Conservation (phyloP, 129 eudicot genomes). For the Sambucus nigra region DNA sequence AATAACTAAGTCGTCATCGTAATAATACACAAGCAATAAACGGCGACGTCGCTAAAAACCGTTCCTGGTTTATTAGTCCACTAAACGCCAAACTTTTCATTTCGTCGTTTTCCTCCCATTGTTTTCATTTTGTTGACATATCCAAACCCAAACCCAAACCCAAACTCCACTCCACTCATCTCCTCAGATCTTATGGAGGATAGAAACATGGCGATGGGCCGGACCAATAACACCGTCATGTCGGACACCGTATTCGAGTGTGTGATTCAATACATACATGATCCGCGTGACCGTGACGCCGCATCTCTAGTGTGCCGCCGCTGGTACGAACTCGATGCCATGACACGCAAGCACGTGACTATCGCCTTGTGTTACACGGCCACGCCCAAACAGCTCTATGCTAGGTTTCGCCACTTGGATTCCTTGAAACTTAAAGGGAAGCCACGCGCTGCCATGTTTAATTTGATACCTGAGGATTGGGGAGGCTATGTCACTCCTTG, state of each 20-base stretch:
- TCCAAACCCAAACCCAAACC: too few species aligned
- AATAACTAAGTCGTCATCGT: too few species aligned
- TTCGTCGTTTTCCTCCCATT: too few species aligned
- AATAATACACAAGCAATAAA: too few species aligned
- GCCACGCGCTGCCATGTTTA: slow-evolving; percentile 27
- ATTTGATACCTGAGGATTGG: slow-evolving; percentile 25
- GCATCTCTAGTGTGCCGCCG: slow-evolving; percentile 26
- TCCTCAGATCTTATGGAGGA: not conserved
- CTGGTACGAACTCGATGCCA: slow-evolving; percentile 23
- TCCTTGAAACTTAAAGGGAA: slow-evolving; percentile 28
- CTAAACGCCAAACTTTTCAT: too few species aligned
- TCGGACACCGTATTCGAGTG: slow-evolving; percentile 28
- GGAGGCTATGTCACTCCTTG: slow-evolving; percentile 27
- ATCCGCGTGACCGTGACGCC: slow-evolving; percentile 24
- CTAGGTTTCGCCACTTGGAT: slow-evolving; percentile 18
- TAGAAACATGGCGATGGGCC: not conserved
- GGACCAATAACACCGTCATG: not conserved
- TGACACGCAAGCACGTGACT: slow-evolving; percentile 23
- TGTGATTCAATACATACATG: slow-evolving; percentile 27
- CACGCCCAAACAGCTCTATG: slow-evolving; percentile 15
- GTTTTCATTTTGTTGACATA: too few species aligned
- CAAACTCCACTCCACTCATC: too few species aligned
- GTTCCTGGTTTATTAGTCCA: too few species aligned
- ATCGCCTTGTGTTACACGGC: slow-evolving; percentile 20
- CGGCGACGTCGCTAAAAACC: too few species aligned